Conservation (phyloP, 139 green algal species). For the Picochlorum costavermella region DNA sequence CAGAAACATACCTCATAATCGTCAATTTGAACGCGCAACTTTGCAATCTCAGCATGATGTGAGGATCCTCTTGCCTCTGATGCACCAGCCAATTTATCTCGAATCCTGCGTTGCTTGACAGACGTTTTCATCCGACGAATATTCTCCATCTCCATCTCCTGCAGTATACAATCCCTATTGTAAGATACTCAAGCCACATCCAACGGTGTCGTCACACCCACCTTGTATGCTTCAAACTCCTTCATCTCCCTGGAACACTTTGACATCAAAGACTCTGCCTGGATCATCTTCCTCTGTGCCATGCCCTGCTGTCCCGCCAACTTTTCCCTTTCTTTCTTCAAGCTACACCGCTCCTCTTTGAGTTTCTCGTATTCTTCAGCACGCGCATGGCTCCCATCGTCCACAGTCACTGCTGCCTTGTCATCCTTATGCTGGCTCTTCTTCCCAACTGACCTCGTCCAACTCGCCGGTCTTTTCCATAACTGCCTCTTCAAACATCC, state of each 20-base stretch:
- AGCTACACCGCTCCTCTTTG: too few species aligned
- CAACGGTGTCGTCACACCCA: conserved; percentile 11
- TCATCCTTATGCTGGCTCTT: neutral
- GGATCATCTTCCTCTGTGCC: conserved; percentile 9
- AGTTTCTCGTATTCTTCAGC: neutral
- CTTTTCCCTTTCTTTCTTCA: too few species aligned
- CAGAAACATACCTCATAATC: too few species aligned
- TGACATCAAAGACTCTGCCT: too few species aligned
- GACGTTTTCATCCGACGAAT: too few species aligned
- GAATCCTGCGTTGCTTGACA: too few species aligned
- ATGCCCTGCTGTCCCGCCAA: conserved; percentile 7
- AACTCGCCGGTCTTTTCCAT: conserved; percentile 1
- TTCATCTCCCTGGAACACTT: conserved; percentile 48
- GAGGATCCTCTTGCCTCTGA: too few species aligned
- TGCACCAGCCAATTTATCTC: too few species aligned
- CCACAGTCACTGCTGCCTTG: neutral
- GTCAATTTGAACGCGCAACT: too few species aligned
- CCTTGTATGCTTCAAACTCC: conserved; percentile 51
- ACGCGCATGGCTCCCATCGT: too few species aligned
- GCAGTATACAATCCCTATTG: neutral
- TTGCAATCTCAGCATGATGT: too few species aligned
- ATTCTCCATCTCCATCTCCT: neutral
- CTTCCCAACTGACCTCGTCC: neutral
- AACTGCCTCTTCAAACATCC: neutral
- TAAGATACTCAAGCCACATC: neutral